phyloP scores from a whole-genome alignment of 2,329 filamentous ascomycete species.

The Chaetothyriales sp. region DNA sequence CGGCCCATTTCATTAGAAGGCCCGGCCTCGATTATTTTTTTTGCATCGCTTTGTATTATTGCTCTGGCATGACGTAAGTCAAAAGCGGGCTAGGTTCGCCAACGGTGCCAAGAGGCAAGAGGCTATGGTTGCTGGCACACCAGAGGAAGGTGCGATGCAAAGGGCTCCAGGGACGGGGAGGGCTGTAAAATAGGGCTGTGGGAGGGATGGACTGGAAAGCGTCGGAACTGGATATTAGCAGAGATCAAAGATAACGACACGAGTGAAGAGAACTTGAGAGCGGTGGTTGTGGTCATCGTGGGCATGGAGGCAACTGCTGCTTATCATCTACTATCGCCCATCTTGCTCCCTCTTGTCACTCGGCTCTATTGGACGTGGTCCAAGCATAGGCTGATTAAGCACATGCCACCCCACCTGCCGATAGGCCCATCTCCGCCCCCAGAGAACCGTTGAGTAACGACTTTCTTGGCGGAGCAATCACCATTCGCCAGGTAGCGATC shows the following conservation, averaged over 20 bases:
- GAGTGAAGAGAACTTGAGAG: background rate
- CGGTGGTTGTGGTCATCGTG: background rate
- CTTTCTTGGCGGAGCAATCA: no score
- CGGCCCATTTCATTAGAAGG: slow-evolving; percentile 9
- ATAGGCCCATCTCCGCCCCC: background rate
- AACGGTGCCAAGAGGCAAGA: background rate
- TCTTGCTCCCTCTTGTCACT: background rate
- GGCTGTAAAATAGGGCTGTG: no score
- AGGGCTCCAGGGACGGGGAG: no score
- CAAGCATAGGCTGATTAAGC: background rate
- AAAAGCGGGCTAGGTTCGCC: no score
- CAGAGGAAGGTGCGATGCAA: no score
- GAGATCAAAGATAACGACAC: background rate
- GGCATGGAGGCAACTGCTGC: background rate
- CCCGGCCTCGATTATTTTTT: background rate
- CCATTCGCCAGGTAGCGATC: no score
- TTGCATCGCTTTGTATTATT: background rate
- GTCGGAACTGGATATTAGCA: background rate
- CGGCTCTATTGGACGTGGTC: background rate
- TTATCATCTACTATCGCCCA: background rate
- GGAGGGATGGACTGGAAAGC: background rate
- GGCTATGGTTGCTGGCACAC: background rate
- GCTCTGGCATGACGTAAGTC: background rate
- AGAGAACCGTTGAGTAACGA: no score
- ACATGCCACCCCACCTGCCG: no score